Evolutionary conservation across 192 early-diverging fungal genomes (phyloP), one percentile per base, ranked within the genome.

Genomic region (Linnemannia hyalina): DNA sequence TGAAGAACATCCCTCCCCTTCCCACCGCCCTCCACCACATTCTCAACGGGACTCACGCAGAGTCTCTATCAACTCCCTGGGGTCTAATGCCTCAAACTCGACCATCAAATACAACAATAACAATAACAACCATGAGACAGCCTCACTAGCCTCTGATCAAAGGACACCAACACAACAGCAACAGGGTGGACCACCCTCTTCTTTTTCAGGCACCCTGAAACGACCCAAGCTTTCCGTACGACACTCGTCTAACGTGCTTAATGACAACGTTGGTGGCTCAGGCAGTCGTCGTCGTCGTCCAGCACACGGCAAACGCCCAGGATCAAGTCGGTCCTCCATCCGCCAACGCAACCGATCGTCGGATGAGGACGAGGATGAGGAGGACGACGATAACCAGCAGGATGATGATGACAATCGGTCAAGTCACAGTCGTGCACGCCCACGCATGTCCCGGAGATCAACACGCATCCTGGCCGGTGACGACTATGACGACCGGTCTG

Each of bases 1-100:
- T 32, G 47, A 77, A 26, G 20, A 55, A 16, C 68, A 76, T n/a
- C 55, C 49, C n/a, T 68, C 79, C n/a, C 60, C 75, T 7, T 15
- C 65, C 18, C 57, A 9, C 36, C 83, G 57, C 5, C 60, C 68
- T n/a, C 77, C 78, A 42, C 42, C 78, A 15, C 69, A 20, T n/a
- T 74, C 70, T 11, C 42, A 76, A 8, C 73, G 47, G 36, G 65
- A 78, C 65, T 49, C 84, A 0, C 78, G 84, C 11, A 65, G 84
- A 65, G 84, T 86, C 16, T 85, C 83, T 5, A 80, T 85, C 63
- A 80, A 70, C 80, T 85, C 83, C 0, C 74, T 72, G 6, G n/a
- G 36, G 44, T 86, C 84, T n/a, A 74, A 80, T 22, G 76, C 84
- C 29, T 86, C 84, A 6, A 54, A 57, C 26, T 77, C 75, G 36